These are phyloP conservation scores for Canavalia ensiformis DNA, from an alignment of 306 rosid genomes.

Conservation along the genomic window DNA sequence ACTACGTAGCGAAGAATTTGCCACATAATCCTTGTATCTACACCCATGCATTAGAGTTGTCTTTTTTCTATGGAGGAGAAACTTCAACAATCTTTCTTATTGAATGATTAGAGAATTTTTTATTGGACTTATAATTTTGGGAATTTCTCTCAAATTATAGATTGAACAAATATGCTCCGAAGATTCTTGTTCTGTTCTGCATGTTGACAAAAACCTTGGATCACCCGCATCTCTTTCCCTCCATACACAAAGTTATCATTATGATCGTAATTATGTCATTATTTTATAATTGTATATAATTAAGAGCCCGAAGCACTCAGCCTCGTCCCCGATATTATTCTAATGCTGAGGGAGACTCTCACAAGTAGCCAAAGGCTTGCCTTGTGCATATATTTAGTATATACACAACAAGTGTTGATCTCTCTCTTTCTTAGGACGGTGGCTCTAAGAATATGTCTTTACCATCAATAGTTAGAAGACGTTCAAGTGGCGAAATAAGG, in stretches of 20 bases:
- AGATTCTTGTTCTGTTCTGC: background rate
- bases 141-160: background rate
- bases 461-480: conserved; percentile 61
- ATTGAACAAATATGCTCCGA: background rate
- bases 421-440: conserved; percentile 7
- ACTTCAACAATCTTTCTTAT: too few species aligned
- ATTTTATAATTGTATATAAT: background rate
- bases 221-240: conserved; percentile 17
- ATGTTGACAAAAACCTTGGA: conserved; percentile 34
- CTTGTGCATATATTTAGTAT: background rate
- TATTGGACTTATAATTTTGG: too few species aligned
- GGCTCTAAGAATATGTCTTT: conserved; percentile 49
- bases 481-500: conserved; percentile 62
- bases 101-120: too few species aligned
- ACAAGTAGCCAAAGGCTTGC: conserved; percentile 37
- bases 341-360: conserved; percentile 35
- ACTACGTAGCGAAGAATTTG: too few species aligned
- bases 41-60: too few species aligned
- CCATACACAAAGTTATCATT: conserved; percentile 43
- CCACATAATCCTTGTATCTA: too few species aligned
- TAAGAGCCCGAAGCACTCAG: conserved; percentile 33
- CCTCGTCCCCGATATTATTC: conserved; percentile 38
- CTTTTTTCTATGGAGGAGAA: too few species aligned
- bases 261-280: conserved; percentile 18
- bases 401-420: conserved; percentile 23